A percentile compares a stretch with the other conserved stretches of the same genome.
These are phyloP conservation scores for Medicago truncatula DNA, from an alignment of 306 rosid genomes.

Conservation along the genomic window DNA sequence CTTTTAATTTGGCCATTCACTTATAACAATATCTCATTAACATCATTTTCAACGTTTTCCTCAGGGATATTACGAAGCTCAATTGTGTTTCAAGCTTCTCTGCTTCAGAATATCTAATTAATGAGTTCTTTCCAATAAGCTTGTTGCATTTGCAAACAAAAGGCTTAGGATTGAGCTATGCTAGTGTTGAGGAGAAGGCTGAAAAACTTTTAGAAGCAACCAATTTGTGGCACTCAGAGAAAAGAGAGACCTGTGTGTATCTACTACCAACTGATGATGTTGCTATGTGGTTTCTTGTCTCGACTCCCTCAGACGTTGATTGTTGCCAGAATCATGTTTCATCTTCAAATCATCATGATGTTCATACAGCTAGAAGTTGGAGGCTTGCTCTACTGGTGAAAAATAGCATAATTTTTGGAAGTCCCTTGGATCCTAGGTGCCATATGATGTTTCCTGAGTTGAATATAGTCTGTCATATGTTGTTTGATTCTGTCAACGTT, in stretches of 20 bases:
- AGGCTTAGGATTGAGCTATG: conserved; percentile 46
- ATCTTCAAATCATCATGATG: conserved; percentile 49
- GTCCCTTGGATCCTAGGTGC: conserved; percentile 80
- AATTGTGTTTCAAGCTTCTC: conserved; percentile 64
- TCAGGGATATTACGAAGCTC: conserved; percentile 79
- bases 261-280: conserved; percentile 49
- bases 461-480: conserved; percentile 28
- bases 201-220: conserved; percentile 61
- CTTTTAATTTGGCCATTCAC: conserved; percentile 12
- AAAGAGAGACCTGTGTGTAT: conserved; percentile 42
- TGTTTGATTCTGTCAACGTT: conserved; percentile 5
- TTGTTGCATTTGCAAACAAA: conserved; percentile 58
- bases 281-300: conserved; percentile 82
- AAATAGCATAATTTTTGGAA: conserved; percentile 62
- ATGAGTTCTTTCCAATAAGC: conserved; percentile 70
- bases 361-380: conserved; percentile 60
- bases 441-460: conserved; percentile 28
- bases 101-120: conserved; percentile 56
- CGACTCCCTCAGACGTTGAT: conserved; percentile 54
- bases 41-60: conserved; percentile 35
- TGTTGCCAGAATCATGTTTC: conserved; percentile 44
- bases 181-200: conserved; percentile 50
- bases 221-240: conserved; percentile 50
- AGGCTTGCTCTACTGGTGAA: conserved; percentile 75
- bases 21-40: conserved; percentile 41